Conservation (phyloP, 306 rosid species). For the Fragaria iinumae region DNA sequence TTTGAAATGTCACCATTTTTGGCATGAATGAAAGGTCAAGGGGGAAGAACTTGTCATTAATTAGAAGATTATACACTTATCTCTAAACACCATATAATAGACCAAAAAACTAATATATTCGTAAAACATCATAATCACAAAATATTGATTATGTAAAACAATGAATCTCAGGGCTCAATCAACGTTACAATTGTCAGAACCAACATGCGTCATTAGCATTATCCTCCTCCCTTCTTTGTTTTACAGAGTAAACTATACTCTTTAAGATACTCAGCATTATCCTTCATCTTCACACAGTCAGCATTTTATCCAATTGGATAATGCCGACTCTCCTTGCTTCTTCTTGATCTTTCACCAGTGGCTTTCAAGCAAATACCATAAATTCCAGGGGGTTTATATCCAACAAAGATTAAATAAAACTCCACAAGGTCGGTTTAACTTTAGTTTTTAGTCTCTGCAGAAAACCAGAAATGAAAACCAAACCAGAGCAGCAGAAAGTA, state of each 20-base stretch:
- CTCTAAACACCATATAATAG: background rate
- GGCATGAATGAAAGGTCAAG: background rate
- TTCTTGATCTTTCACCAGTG: background rate
- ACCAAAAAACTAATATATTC: background rate
- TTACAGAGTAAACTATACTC: background rate
- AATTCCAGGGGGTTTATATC: background rate
- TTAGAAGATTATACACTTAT: background rate
- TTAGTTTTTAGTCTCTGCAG: background rate
- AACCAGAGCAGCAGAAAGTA: background rate
- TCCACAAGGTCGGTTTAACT: background rate
- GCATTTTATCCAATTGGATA: background rate
- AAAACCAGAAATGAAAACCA: constrained; percentile 2
- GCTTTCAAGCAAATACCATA: background rate
- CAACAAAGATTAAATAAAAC: background rate
- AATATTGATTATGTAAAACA: background rate
- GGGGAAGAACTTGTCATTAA: background rate
- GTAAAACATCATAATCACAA: background rate
- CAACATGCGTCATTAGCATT: background rate
- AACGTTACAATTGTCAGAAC: constrained; percentile 2
- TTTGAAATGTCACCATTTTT: background rate
- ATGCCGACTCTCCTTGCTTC: background rate
- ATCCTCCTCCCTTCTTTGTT: background rate
- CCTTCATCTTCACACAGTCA: background rate
- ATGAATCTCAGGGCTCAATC: constrained; percentile 1
- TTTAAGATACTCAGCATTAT: background rate